phyloP scores from a whole-genome alignment of 495 filamentous ascomycete species.

The Penicillium longicatenatum region DNA sequence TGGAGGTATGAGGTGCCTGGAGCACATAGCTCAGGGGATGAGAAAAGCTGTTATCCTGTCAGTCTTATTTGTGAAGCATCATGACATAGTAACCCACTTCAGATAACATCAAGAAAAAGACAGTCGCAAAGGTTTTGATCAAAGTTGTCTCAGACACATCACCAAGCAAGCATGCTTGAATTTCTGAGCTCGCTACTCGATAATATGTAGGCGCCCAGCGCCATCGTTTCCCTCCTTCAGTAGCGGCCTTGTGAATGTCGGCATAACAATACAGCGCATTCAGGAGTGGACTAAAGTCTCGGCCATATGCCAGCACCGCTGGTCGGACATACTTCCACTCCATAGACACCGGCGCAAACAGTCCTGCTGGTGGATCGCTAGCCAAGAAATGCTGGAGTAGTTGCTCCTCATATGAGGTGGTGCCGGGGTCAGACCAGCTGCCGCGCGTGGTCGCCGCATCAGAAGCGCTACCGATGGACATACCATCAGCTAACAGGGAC shows the following conservation, averaged over 20 bases:
- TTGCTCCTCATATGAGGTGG: conserved; percentile 35
- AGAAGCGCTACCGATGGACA: conserved; percentile 19
- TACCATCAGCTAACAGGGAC: conserved; percentile 19
- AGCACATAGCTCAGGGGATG: conserved; percentile 29
- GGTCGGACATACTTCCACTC: conserved; percentile 42
- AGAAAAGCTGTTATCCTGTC: conserved; percentile 27
- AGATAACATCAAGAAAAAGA: conserved; percentile 43
- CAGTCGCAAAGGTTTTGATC: conserved; percentile 32
- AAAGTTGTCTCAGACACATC: conserved; percentile 30
- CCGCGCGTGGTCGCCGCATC: conserved; percentile 19
- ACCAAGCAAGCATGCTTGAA: conserved; percentile 34
- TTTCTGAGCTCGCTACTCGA: conserved; percentile 35
- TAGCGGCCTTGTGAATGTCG: conserved; percentile 35
- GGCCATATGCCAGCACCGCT: conserved; percentile 29
- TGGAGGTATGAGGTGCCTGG: conserved; percentile 39
- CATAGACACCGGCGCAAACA: conserved; percentile 37
- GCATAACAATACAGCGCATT: conserved; percentile 42
- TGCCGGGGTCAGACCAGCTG: conserved; percentile 25
- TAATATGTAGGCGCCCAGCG: conserved; percentile 36
- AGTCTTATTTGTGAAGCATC: neutral
- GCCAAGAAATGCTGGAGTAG: conserved; percentile 36
- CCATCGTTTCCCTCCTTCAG: conserved; percentile 33
- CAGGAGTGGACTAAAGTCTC: conserved; percentile 28
- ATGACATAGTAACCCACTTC: conserved; percentile 30
- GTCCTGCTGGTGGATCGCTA: conserved; percentile 36